Conservation (phyloP, 345 rosid species). For the Lenwebbia sp. region DNA sequence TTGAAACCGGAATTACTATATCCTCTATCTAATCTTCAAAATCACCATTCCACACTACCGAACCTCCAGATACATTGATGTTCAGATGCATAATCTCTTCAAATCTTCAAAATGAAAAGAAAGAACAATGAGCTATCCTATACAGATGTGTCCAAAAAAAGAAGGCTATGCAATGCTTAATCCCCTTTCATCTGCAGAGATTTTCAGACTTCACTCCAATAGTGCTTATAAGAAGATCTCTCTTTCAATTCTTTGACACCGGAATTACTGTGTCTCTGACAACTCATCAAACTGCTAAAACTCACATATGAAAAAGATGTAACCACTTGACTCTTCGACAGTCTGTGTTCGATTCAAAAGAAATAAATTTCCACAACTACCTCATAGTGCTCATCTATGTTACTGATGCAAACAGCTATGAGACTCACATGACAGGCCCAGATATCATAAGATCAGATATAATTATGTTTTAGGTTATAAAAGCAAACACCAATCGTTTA, state of each 20-base stretch:
- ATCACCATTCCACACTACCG: neutral
- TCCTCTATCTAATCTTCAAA: neutral
- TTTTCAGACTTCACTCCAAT: neutral
- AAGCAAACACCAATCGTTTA: neutral
- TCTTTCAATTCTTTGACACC: neutral
- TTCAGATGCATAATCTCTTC: neutral
- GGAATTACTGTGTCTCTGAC: neutral
- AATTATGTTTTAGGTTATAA: neutral
- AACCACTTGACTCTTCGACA: neutral
- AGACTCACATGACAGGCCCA: neutral
- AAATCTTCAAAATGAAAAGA: neutral
- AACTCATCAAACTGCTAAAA: neutral
- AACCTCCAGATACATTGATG: neutral
- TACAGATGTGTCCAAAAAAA: neutral
- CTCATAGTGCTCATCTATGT: neutral
- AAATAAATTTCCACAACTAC: neutral
- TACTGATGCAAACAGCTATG: neutral
- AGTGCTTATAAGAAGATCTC: neutral
- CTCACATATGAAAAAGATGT: neutral
- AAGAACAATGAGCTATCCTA: neutral
- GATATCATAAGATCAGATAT: neutral
- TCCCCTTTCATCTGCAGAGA: neutral
- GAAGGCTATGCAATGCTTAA: neutral
- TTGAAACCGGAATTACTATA: neutral
- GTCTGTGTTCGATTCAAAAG: neutral